Evolutionary conservation across 2,329 filamentous ascomycete species (phyloP).

Genomic region (Paracorniculantispora psalliotae): DNA sequence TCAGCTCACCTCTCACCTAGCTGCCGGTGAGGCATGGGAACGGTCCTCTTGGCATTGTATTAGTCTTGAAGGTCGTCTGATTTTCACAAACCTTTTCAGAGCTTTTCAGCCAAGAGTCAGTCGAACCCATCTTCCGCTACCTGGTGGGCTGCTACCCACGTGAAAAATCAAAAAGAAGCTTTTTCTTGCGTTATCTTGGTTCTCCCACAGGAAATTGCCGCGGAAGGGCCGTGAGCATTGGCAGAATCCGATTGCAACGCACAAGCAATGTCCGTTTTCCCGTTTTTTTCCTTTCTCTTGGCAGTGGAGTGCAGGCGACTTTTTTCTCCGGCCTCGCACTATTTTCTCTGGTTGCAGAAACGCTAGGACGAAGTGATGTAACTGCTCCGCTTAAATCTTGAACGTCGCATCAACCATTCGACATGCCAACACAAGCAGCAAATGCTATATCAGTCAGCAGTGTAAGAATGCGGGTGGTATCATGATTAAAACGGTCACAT

Average conservation of each 20-base stretch:
- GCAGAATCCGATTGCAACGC: not conserved
- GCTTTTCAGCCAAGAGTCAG: too few species aligned
- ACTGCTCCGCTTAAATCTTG: too few species aligned
- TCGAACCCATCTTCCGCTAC: not conserved
- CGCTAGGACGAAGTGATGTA: not conserved
- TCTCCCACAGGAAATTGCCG: not conserved
- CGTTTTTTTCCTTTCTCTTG: too few species aligned
- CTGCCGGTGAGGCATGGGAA: not conserved
- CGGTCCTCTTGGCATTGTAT: not conserved
- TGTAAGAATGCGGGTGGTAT: too few species aligned
- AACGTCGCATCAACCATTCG: too few species aligned
- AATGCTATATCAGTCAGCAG: too few species aligned
- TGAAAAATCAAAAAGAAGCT: not conserved
- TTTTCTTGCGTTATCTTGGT: not conserved
- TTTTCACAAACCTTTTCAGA: not conserved
- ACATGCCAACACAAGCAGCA: too few species aligned
- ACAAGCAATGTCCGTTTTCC: not conserved
- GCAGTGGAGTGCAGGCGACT: too few species aligned
- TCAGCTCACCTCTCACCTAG: not conserved
- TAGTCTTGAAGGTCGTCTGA: too few species aligned
- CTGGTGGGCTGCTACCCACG: not conserved
- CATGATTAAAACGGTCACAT: too few species aligned
- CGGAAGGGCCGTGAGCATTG: not conserved
- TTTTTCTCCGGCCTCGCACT: not conserved
- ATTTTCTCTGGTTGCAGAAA: not conserved